These are phyloP conservation scores for Hevea brasiliensis DNA, from an alignment of 345 rosid genomes.

Conservation along the genomic window DNA sequence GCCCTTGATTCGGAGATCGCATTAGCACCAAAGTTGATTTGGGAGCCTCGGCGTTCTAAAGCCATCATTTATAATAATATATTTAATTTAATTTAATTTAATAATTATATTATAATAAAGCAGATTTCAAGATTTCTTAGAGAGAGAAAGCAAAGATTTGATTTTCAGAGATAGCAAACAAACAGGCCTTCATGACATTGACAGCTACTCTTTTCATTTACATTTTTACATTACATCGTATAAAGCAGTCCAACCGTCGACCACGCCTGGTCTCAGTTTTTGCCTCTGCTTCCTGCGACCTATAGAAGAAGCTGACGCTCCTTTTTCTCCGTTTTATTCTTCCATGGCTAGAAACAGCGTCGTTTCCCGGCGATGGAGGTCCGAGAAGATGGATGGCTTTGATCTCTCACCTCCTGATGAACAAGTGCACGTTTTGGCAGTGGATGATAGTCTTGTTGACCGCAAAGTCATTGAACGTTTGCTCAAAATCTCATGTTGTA, in stretches of 20 bases:
- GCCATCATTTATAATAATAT: not conserved
- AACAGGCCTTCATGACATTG: not conserved
- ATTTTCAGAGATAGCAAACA: conserved; percentile 34
- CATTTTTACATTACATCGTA: not conserved
- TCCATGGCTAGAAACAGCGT: conserved; percentile 56
- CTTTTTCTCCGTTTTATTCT: not conserved
- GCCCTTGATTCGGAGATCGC: conserved; percentile 28
- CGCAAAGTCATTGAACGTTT: conserved; percentile 83
- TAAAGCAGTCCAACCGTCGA: not conserved
- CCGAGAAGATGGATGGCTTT: conserved; percentile 44
- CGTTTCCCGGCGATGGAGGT: conserved; percentile 41
- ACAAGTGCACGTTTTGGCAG: conserved; percentile 86
- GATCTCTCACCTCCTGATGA: conserved; percentile 39
- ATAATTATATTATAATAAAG: conserved; percentile 8
- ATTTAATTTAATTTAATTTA: too few species aligned
- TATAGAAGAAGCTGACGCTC: not conserved
- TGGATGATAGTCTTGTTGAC: conserved; percentile 85
- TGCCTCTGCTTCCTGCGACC: not conserved
- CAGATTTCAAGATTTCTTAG: conserved; percentile 42
- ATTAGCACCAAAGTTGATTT: conserved; percentile 51
- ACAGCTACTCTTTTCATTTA: conserved; percentile 23
- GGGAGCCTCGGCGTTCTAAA: conserved; percentile 40
- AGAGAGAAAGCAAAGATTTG: conserved; percentile 57
- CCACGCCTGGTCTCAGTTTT: not conserved
- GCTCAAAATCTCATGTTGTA: conserved; percentile 73